Base-by-base conservation (phyloP, 2,329 filamentous ascomycete species). In the Calycina herbarum region DNA sequence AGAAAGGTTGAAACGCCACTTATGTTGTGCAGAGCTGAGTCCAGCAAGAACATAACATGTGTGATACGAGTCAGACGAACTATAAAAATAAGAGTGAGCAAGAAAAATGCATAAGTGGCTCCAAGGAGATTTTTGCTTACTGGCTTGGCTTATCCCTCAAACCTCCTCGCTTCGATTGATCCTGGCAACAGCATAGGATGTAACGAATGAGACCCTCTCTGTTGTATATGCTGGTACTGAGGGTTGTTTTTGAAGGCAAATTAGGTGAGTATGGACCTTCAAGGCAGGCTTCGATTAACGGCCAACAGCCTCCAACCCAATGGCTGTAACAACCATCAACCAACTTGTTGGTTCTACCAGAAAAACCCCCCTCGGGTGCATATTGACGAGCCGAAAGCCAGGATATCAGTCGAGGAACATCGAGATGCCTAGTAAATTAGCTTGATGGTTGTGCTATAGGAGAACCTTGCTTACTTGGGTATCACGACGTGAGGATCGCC, bases 301-400 rank as follows among this genome's bases (percentile, higher is more conserved):
- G 90, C 92, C 94, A 99, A 80, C 94, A 98, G 63, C 91, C 91
- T 63, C 95, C 95, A 40, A 97, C 90, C 95, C 95, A 99, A 79
- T 97, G 94, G 76, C 92, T 96, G 81, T 99, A 99, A 80, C 95
- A 99, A 57, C 94, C 95, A 78, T 99, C 95, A 38, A 98, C 95
- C 38, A 99, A 85, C 80, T 99, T 99, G 83, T 98, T 98, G 33
- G 94, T 97, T 72, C 95, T 90, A 67, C 95, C 95, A 51, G 92
- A 91, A 75, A 97, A 94, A 42, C 95, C 95, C 69, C 94, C 94
- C 77, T 98, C 95, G 3, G 94, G 95, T 35, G 89, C 88, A 77
- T 94, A 91, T 78, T 99, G 95, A 66, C 93, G 89, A 57, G 92
- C 88, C 7, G 93, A 94, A 48, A 99, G 86, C 93, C 95, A 99